These are phyloP conservation scores for Salix purpurea DNA, from an alignment of 345 rosid genomes.

Conservation along the genomic window DNA sequence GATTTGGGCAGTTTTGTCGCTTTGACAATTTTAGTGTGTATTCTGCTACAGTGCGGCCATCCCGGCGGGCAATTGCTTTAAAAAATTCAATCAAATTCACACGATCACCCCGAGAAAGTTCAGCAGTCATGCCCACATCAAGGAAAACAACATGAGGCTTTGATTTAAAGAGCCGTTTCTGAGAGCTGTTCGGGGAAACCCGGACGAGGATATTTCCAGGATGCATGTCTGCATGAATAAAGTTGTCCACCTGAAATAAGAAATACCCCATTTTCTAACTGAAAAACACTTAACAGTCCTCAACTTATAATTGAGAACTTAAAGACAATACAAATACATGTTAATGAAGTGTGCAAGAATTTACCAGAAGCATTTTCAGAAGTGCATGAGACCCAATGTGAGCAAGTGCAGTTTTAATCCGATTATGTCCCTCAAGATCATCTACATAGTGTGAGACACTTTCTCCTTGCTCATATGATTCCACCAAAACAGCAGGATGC, in stretches of 20 bases:
- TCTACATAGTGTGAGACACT: constrained; percentile 79
- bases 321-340: neutral
- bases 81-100: constrained; percentile 80
- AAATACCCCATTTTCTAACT: constrained; percentile 5
- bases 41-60: constrained; percentile 91
- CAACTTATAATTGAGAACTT: neutral
- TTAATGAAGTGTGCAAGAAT: constrained; percentile 1
- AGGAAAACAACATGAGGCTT: constrained; percentile 96
- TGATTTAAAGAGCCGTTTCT: constrained; percentile 57
- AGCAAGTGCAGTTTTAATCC: constrained; percentile 73
- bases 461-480: constrained; percentile 92
- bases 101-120: constrained; percentile 75
- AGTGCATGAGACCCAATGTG: constrained; percentile 97
- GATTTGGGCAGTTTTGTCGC: constrained; percentile 87
- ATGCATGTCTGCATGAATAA: constrained; percentile 99
- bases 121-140: constrained; percentile 99
- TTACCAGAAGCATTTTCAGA: constrained; percentile 96
- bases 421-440: constrained; percentile 62
- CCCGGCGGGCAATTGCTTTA: constrained; percentile 87
- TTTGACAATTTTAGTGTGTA: constrained; percentile 70
- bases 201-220: constrained; percentile 96
- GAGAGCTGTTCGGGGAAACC: constrained; percentile 52
- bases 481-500: constrained; percentile 96
- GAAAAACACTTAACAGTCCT: neutral
- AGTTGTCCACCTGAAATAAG: constrained; percentile 83